Conservation (phyloP, 768 basidiomycete genomes). For the Lactarius sanguifluus region DNA sequence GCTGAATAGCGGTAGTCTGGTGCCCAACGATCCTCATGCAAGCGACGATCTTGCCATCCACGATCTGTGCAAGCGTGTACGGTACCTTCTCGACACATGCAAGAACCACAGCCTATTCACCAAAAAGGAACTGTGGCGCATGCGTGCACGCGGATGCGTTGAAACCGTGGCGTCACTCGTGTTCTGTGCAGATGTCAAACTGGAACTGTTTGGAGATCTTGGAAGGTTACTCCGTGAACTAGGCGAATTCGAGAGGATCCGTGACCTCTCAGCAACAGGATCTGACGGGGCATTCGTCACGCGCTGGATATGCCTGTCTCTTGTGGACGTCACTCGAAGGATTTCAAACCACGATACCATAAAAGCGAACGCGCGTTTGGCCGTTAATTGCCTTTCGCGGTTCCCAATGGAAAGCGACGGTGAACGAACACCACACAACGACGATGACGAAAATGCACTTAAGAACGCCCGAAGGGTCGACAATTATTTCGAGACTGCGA, state of each 20-base stretch:
- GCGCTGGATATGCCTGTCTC: neutral
- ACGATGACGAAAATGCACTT: too few relatives aligned
- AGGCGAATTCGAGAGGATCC: slow-evolving; percentile 6
- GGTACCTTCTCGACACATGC: too few relatives aligned
- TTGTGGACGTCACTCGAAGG: neutral
- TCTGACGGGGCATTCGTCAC: slow-evolving; percentile 8
- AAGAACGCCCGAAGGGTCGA: too few relatives aligned
- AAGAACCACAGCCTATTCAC: too few relatives aligned
- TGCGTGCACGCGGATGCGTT: too few relatives aligned
- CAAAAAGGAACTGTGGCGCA: too few relatives aligned
- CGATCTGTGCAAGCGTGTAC: too few relatives aligned
- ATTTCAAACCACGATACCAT: neutral
- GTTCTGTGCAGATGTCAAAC: too few relatives aligned
- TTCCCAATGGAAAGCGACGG: neutral
- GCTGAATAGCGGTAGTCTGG: neutral
- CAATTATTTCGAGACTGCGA: too few relatives aligned
- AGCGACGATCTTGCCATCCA: too few relatives aligned
- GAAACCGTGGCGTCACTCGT: too few relatives aligned
- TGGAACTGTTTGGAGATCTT: slow-evolving; percentile 8
- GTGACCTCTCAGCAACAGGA: neutral
- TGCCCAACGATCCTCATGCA: neutral
- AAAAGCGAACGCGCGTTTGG: neutral
- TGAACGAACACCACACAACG: too few relatives aligned
- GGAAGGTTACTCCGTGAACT: slow-evolving; percentile 3
- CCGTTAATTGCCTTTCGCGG: neutral